Evolutionary conservation across 202 grass and related monocot genomes (phyloP), one percentile per base, ranked within the genome.

Genomic region (Digitaria exilis): DNA sequence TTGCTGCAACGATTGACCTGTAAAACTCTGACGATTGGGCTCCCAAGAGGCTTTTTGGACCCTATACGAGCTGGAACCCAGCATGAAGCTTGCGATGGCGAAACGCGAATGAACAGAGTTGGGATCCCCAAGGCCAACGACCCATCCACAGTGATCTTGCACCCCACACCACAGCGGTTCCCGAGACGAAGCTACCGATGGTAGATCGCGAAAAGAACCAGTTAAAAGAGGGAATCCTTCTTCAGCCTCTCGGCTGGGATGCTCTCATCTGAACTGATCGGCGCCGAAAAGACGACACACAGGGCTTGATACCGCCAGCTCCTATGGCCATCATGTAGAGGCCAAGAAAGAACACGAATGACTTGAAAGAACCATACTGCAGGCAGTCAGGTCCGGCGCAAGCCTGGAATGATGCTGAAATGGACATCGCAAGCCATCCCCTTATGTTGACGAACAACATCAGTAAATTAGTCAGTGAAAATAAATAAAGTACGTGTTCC

Each of bases 311-410:
- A 65, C 90, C 93, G 64, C 90, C 93, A 3, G 87, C 84, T 11
- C 90, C 93, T 37, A 93, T 73, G 59, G 90, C 90, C 83, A 93
- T 87, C 80, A 89, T 46, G 79, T 96, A 92, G 37, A 96, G 90
- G 15, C 85, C 90, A n/a, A 88, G n/a, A 59, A 87, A 96, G 83
- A 90, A 86, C 57, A 69, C 82, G n/a, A 66, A 46, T 3, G 58
- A 74, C 76, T 79, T 75, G 31, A 51, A 82, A 39, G 76, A 84
- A 69, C 81, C 62, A 16, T 69, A 62, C 41, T 90, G 74, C 12
- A 4, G 52, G 29, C 58, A 88, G 67, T 56, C 72, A 49, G 71
- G 60, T 48, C 83, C n/a, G n/a, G 87, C 35, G 61, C 87, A 89
- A 69, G 68, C 25, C 50, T 85, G 83, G 54, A 92, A 65, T 6